Percentiles rank a stretch among this genome's conserved stretches.
Evolutionary conservation across 2,329 filamentous ascomycete species (phyloP).

Genomic region (Botrytis cinerea): DNA sequence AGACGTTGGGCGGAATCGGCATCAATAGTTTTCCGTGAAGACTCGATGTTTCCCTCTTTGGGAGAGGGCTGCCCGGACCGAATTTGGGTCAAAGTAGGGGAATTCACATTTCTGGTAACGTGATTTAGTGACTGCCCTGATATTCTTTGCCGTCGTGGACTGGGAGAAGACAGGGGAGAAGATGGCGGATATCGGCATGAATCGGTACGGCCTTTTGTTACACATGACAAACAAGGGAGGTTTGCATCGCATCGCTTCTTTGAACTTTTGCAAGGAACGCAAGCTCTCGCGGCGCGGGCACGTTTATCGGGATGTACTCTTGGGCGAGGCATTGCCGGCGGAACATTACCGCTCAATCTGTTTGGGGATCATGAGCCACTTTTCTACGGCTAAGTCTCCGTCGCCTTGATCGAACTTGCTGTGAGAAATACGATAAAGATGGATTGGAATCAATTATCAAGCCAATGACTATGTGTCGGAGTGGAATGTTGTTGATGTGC

Average conservation of each 20-base stretch:
- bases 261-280: conserved; percentile 5
- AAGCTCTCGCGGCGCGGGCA: conserved; percentile 14
- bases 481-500: background rate
- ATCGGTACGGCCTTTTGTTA: conserved; percentile 4
- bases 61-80: background rate
- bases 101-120: background rate
- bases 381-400: no score
- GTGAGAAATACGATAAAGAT: background rate
- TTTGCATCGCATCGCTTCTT: conserved; percentile 16
- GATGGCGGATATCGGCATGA: conserved; percentile 10
- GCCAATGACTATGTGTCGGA: background rate
- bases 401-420: background rate
- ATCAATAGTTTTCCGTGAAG: background rate
- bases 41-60: background rate
- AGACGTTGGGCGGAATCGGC: background rate
- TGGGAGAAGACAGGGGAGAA: background rate
- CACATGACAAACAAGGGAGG: conserved; percentile 6
- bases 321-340: conserved; percentile 4
- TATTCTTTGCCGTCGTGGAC: background rate
- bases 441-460: background rate
- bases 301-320: conserved; percentile 3
- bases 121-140: background rate
- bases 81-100: background rate
- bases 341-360: background rate
- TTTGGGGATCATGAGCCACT: background rate